Conservation (phyloP, 2,329 filamentous ascomycete species). For the Fusarium sp. region DNA sequence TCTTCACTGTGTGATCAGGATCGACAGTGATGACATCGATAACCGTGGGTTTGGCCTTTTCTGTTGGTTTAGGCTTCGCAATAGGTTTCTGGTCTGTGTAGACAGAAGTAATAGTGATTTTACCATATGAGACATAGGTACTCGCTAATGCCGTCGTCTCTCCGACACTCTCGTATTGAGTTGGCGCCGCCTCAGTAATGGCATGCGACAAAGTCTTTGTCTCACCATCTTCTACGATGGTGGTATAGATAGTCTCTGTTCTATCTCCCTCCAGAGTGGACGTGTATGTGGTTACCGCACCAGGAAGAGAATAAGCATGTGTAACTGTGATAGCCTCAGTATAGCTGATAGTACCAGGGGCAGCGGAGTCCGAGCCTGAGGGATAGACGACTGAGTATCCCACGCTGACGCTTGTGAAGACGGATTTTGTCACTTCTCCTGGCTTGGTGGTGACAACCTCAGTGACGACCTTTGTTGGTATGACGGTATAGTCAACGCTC, state of each 20-base stretch:
- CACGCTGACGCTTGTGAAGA: conserved; percentile 19
- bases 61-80: conserved; percentile 7
- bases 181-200: conserved; percentile 25
- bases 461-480: conserved; percentile 34
- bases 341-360: conserved; percentile 5
- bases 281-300: conserved; percentile 6
- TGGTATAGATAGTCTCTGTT: conserved; percentile 22
- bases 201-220: conserved; percentile 22
- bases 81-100: conserved; percentile 36
- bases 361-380: conserved; percentile 7
- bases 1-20: conserved; percentile 39
- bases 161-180: conserved; percentile 29
- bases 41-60: conserved; percentile 38
- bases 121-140: conserved; percentile 43
- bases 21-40: conserved; percentile 41
- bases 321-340: conserved; percentile 23
- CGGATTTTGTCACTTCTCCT: conserved; percentile 3
- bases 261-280: conserved; percentile 10
- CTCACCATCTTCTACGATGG: conserved; percentile 20
- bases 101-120: conserved; percentile 43
- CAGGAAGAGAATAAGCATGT: conserved; percentile 17
- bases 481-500: conserved; percentile 7
- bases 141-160: conserved; percentile 42
- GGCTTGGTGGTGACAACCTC: conserved; percentile 19
- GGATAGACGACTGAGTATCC: conserved; percentile 19